phyloP scores from a whole-genome alignment of 345 rosid genomes.

The Stellera chamaejasme region DNA sequence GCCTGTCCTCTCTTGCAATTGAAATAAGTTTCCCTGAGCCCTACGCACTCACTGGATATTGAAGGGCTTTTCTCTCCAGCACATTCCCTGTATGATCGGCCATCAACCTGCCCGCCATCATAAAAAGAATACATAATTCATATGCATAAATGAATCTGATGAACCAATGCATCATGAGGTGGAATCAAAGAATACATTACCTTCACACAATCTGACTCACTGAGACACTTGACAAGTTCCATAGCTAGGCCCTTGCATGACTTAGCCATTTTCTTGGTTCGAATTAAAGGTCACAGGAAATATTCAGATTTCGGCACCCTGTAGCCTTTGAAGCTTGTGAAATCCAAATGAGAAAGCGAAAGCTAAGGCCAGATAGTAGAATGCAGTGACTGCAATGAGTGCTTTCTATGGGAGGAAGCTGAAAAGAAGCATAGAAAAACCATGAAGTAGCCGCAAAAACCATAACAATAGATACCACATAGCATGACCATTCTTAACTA shows the following conservation, averaged over 20 bases:
- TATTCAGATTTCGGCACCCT: too few relatives aligned
- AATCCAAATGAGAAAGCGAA: too few relatives aligned
- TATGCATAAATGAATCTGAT: neutral
- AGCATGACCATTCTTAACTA: too few relatives aligned
- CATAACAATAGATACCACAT: too few relatives aligned
- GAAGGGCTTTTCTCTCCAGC: constrained; percentile 80
- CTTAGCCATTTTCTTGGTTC: constrained; percentile 49
- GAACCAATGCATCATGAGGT: neutral
- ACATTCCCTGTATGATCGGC: constrained; percentile 74
- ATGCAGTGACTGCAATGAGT: too few relatives aligned
- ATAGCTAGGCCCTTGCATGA: constrained; percentile 94
- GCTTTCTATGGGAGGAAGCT: too few relatives aligned
- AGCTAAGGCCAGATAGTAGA: too few relatives aligned
- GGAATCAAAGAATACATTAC: constrained; percentile 16
- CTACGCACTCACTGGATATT: constrained; percentile 84
- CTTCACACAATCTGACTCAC: constrained; percentile 82
- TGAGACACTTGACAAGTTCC: constrained; percentile 92
- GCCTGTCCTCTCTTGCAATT: constrained; percentile 99
- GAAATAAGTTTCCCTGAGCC: constrained; percentile 91
- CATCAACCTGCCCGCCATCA: constrained; percentile 41
- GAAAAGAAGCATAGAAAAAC: too few relatives aligned
- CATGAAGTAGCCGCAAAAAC: too few relatives aligned
- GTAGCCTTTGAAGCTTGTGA: too few relatives aligned
- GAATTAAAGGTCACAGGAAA: too few relatives aligned
- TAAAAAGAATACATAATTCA: neutral